A percentile compares a stretch with the other conserved stretches of the same genome.
phyloP scores from a whole-genome alignment of 768 basidiomycete species.

The Kwoniella mangroviensis region DNA sequence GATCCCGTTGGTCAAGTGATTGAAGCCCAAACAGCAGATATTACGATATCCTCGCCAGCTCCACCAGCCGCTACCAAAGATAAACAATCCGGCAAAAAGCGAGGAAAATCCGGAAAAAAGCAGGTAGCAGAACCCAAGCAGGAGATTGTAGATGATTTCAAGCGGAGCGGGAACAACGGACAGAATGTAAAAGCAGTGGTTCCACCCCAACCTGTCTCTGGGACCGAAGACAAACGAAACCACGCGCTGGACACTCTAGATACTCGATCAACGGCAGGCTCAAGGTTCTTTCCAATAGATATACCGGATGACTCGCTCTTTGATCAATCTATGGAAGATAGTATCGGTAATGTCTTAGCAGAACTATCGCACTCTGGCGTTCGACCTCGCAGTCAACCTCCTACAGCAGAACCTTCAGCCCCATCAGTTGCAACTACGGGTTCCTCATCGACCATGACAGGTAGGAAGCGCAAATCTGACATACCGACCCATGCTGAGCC shows the following conservation, averaged over 20 bases:
- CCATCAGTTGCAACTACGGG: not conserved
- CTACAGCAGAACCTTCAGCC: conserved; percentile 1
- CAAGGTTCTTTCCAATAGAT: conserved; percentile 5
- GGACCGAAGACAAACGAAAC: not conserved
- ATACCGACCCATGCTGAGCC: not conserved
- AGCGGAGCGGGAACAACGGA: not conserved
- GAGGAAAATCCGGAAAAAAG: conserved; percentile 5
- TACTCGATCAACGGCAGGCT: not conserved
- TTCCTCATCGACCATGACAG: not conserved
- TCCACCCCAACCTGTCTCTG: not conserved
- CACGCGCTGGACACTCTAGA: not conserved
- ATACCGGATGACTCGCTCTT: not conserved
- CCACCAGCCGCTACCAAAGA: not conserved
- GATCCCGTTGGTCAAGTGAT: not conserved
- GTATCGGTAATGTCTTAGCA: conserved; percentile 13
- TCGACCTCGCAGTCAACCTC: not conserved
- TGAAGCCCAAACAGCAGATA: not conserved
- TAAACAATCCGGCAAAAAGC: not conserved
- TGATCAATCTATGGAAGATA: conserved; percentile 14
- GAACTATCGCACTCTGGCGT: conserved; percentile 14
- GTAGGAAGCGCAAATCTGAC: conserved; percentile 14
- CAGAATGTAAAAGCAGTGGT: not conserved
- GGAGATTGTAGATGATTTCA: not conserved
- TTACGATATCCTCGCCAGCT: not conserved
- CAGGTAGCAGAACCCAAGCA: conserved; percentile 3